Conservation (phyloP, 2,329 filamentous ascomycete genomes). For the Scytalidium lignicola region DNA sequence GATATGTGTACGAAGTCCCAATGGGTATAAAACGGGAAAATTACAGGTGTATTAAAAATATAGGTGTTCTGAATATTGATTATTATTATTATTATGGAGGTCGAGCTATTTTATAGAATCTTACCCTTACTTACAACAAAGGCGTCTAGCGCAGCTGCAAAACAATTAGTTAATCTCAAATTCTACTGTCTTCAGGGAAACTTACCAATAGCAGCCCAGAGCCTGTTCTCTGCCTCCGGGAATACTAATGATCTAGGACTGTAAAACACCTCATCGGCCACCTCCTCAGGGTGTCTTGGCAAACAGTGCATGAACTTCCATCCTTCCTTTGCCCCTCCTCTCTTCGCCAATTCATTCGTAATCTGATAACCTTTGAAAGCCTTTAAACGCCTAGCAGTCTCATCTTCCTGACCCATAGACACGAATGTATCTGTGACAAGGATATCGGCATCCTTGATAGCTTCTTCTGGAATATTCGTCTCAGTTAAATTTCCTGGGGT, state of each 20-base stretch:
- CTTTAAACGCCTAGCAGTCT: slow-evolving; percentile 69
- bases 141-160: slow-evolving; percentile 66
- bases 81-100: background rate
- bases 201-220: slow-evolving; percentile 82
- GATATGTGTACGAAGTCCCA: no score
- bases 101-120: slow-evolving; percentile 37
- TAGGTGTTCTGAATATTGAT: no score
- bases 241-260: slow-evolving; percentile 81
- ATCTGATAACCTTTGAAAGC: slow-evolving; percentile 90
- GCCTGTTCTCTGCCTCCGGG: slow-evolving; percentile 85
- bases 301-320: slow-evolving; percentile 99
- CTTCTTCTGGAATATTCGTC: slow-evolving; percentile 78
- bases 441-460: slow-evolving; percentile 76
- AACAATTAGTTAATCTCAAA: slow-evolving; percentile 8
- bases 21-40: no score
- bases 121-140: slow-evolving; percentile 95
- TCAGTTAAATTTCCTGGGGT: slow-evolving; percentile 64
- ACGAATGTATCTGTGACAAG: slow-evolving; percentile 98
- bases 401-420: slow-evolving; percentile 94
- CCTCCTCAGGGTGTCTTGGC: slow-evolving; percentile 87
- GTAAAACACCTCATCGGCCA: slow-evolving; percentile 93
- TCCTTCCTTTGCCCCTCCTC: slow-evolving; percentile 76
- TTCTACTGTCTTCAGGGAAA: slow-evolving; percentile 15
- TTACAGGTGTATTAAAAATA: no score
- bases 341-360: slow-evolving; percentile 75